phyloP scores from a whole-genome alignment of 805 yeast species.

The Isabelozyma pseudorhagii region DNA sequence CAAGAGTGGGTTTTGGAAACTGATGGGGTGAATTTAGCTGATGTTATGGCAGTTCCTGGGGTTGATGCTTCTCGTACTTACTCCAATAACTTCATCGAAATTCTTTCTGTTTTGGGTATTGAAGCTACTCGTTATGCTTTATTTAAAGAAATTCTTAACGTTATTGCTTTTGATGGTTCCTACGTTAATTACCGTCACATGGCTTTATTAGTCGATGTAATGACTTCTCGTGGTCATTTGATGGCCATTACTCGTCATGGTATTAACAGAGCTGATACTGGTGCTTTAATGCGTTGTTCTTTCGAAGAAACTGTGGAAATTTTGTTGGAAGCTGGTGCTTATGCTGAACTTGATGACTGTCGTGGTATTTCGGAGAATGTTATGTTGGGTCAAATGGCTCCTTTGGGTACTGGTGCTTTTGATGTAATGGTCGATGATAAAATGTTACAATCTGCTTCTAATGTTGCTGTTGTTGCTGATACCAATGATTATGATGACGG shows the following conservation, averaged over 20 bases:
- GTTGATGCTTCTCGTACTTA: slow-evolving; percentile 88
- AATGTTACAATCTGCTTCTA: slow-evolving; percentile 64
- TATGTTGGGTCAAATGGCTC: slow-evolving; percentile 97
- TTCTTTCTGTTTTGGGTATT: slow-evolving; percentile 92
- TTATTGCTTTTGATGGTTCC: slow-evolving; percentile 99
- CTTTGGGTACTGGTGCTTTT: slow-evolving; percentile 97
- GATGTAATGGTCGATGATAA: slow-evolving; percentile 93
- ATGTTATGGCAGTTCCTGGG: slow-evolving; percentile 92
- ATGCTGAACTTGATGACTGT: slow-evolving; percentile 97
- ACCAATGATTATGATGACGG: slow-evolving; percentile 46
- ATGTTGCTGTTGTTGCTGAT: slow-evolving; percentile 36
- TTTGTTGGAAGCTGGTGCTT: slow-evolving; percentile 94
- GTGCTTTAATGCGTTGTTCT: slow-evolving; percentile 98
- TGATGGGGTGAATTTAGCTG: slow-evolving; percentile 95
- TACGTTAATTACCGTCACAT: slow-evolving; percentile 97
- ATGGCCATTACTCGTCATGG: slow-evolving; percentile 99
- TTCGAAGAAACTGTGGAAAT: slow-evolving; percentile 99
- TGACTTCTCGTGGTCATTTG: slow-evolving; percentile 97
- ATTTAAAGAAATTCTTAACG: slow-evolving; percentile 92
- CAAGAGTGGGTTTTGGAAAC: slow-evolving; percentile 99
- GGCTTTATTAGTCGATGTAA: slow-evolving; percentile 95
- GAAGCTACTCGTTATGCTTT: slow-evolving; percentile 97
- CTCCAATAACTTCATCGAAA: slow-evolving; percentile 95
- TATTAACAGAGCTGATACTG: slow-evolving; percentile 97
- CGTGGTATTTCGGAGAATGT: slow-evolving; percentile 98